A percentile compares a stretch with the other conserved stretches of the same genome.
These are phyloP conservation scores for Penicillium sp. DNA, from an alignment of 2,329 filamentous ascomycete species.

Conservation along the genomic window DNA sequence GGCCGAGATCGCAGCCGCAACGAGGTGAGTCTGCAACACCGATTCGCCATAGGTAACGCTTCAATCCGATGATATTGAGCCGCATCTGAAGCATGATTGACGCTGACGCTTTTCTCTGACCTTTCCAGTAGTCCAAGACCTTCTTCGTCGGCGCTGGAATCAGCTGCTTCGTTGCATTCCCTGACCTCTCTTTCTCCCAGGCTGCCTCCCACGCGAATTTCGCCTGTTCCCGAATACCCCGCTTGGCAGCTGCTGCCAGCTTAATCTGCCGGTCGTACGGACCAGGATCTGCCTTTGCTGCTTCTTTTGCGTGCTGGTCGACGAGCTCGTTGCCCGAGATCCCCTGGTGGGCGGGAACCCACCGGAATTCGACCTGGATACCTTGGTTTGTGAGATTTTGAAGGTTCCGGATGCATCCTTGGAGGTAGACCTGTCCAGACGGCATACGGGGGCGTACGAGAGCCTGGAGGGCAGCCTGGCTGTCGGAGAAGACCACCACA, in stretches of 20 bases:
- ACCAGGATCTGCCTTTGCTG: neutral
- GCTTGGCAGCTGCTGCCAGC: neutral
- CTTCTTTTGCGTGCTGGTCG: neutral
- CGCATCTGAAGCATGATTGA: neutral
- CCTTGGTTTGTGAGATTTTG: neutral
- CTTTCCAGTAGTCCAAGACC: neutral
- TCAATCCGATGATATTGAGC: neutral
- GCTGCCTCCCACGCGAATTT: neutral
- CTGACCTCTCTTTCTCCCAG: neutral
- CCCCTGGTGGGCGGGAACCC: neutral
- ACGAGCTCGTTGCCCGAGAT: neutral
- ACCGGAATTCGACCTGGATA: neutral
- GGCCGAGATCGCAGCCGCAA: neutral
- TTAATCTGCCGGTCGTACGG: neutral
- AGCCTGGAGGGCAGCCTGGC: neutral
- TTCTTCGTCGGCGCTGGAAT: neutral
- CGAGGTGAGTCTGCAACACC: neutral
- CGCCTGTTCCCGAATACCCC: neutral
- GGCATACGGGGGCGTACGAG: neutral
- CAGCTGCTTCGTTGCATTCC: neutral
- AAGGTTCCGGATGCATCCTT: neutral
- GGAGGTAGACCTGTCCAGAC: neutral
- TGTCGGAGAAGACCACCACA: neutral
- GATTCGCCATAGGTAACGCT: neutral
- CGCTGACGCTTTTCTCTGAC: neutral